Evolutionary conservation across 805 yeast species (phyloP), one percentile per base, ranked within the genome.

Genomic region (Candida takata): DNA sequence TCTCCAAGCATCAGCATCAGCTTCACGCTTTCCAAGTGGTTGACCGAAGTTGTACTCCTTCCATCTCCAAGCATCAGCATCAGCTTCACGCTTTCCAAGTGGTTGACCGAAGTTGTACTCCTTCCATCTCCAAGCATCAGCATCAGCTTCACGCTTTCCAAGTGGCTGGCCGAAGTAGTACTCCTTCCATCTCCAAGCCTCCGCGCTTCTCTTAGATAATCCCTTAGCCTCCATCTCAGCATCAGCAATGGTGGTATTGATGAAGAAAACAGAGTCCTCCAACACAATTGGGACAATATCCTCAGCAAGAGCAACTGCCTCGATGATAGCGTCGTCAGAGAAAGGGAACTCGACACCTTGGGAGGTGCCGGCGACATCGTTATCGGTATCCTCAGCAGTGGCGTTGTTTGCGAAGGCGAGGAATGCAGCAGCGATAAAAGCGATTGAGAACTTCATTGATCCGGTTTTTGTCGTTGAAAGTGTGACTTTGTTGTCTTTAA

Each of bases 251-350:
- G 56, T 52, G 20, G 52, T 41, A 44, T 50, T 52, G 30, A 52
- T 40, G 35, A 52, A 52, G 42, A 29, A 47, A 25, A 52, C 54
- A 28, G 54, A 36, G 31, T 50, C 52, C 19, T 43, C 37, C 28
- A 42, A 34, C 23, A 50, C 41, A 19, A 52, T 44, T 37, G 55
- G 54, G 13, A 41, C 47, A 27, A 52, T 39, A 35, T 42, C 49
- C 12, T 39, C 48, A 29, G 40, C 44, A 31, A 48, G 46, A 27
- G 42, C 40, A 30, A 43, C 41, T 15, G 50, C 54, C 35, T 49
- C 55, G 21, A 51, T 44, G 41, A 51, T 44, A 16, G 54, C 54
- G 38, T 37, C 48, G 11, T 46, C 48, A 24, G 54, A 45, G 40
- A 51, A 51, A 35, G 55, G 55, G 42, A 51, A 49, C 30, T 47